Base-by-base conservation (phyloP, 371 early-diverging fungal genomes). In the Lichtheimia corymbifera region DNA sequence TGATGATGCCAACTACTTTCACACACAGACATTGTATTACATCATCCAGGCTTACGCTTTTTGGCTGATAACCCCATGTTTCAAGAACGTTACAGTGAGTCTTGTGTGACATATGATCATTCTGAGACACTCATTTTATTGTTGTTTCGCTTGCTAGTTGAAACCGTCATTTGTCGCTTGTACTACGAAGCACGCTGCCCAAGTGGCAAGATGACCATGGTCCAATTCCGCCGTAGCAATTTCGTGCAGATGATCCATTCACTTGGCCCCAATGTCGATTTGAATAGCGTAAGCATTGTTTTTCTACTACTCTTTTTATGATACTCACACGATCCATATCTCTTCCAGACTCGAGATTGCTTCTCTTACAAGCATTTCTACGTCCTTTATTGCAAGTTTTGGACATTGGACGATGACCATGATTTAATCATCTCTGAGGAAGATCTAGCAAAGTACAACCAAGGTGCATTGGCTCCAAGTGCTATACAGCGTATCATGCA, bases 331-430 rank as follows among this genome's bases (percentile, higher is more conserved):
- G n/a, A 5, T 24, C 52, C 28, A 11, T 35, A 35, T 18, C 17
- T 15, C 28, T 58, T 12, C 17, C 51, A 55, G 28, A 83, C 85
- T 1, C 79, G 84, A 45, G 77, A 88, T 74, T 76, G 80, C 77
- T 95, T 97, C 65, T 95, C 95, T 12, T 97, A 97, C 77, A 93
- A 95, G 69, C 95, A 97, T 67, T 97, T 96, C 64, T 97, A 95
- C 73, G 97, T 97, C 13, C 83, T 97, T 5, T 97, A 94, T 65
- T 96, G 95, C 82, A 94, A 93, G 73, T 95, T 97, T 68, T 96
- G 92, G 90, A 92, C 94, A 50, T 75, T 96, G 47, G 94, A 93
- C 70, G 71, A 76, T 30, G 89, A 93, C 56, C 90, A 90, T 50
- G 91, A 93, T 62, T 67, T 88, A 50, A 69, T 87, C 49, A 72